Evolutionary conservation across 371 early-diverging fungal species (phyloP).

Genomic region (Apophysomyces elegans): DNA sequence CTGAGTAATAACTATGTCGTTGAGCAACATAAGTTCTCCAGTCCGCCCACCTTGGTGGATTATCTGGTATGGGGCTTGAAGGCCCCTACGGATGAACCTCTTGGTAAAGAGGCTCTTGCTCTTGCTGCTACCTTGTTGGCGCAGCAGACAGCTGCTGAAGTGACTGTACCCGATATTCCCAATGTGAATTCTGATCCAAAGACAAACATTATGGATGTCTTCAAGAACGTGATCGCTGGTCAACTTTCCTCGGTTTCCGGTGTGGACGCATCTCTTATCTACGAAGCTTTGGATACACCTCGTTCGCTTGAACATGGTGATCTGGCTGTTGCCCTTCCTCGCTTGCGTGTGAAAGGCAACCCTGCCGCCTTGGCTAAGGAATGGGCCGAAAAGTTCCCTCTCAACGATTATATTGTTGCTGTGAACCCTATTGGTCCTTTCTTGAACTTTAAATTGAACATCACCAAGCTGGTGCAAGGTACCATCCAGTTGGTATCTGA

Average conservation of each 20-base stretch:
- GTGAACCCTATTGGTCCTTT: slow-evolving; percentile 80
- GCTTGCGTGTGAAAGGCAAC: slow-evolving; percentile 85
- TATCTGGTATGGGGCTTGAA: slow-evolving; percentile 54
- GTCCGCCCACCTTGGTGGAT: slow-evolving; percentile 46
- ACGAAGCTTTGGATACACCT: slow-evolving; percentile 62
- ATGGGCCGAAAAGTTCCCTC: slow-evolving; percentile 70
- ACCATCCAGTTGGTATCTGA: slow-evolving; percentile 58
- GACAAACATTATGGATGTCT: slow-evolving; percentile 59
- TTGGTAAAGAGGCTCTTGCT: slow-evolving; percentile 31
- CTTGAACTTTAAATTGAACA: slow-evolving; percentile 83
- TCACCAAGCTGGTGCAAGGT: slow-evolving; percentile 53
- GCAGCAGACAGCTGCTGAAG: slow-evolving; percentile 31
- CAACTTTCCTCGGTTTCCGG: slow-evolving; percentile 52
- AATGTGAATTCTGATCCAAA: slow-evolving; percentile 55
- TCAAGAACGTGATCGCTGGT: slow-evolving; percentile 58
- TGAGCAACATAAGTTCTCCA: slow-evolving; percentile 31
- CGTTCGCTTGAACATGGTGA: slow-evolving; percentile 74
- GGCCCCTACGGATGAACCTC: slow-evolving; percentile 36
- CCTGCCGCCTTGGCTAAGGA: slow-evolving; percentile 79
- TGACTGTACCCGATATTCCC: slow-evolving; percentile 39
- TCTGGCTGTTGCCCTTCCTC: slow-evolving; percentile 83
- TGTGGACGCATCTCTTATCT: slow-evolving; percentile 52
- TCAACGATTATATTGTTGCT: slow-evolving; percentile 61
- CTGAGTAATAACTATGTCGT: slow-evolving; percentile 31
- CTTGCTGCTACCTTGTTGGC: slow-evolving; percentile 26